Conservation (phyloP, 1,139 yeast species). For the Tardiomyces blankii region DNA sequence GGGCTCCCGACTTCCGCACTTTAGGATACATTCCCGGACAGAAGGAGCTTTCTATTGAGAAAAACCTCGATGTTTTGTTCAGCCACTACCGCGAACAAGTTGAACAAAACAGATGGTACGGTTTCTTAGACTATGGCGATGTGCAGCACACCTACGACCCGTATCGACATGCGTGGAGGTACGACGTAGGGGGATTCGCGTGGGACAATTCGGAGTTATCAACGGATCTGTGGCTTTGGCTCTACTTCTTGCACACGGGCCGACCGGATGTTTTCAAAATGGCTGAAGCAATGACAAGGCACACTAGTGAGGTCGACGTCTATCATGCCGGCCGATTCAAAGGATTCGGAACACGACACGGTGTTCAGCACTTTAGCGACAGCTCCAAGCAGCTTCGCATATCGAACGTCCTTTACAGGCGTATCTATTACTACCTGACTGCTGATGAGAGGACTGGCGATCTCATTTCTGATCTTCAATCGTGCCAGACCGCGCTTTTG, state of each 20-base stretch:
- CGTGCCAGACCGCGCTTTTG: conserved; percentile 7
- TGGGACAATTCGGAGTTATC: conserved; percentile 10
- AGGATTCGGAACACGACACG: conserved; percentile 9
- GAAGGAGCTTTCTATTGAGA: conserved; percentile 5
- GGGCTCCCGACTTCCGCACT: conserved; percentile 6
- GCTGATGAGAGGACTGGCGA: conserved; percentile 13
- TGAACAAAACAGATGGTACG: conserved; percentile 10
- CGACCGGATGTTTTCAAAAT: conserved; percentile 3
- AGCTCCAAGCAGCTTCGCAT: conserved; percentile 8
- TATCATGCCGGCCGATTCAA: conserved; percentile 4
- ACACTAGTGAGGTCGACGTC: conserved; percentile 7
- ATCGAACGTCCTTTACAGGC: conserved; percentile 6
- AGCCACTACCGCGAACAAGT: conserved; percentile 6
- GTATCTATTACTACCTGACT: conserved; percentile 7
- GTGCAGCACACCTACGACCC: conserved; percentile 9
- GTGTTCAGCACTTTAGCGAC: conserved; percentile 13
- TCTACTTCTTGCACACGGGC: conserved; percentile 4
- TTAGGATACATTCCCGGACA: neutral
- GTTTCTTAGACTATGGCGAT: conserved; percentile 12
- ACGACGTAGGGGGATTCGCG: conserved; percentile 11
- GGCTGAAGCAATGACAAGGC: conserved; percentile 9
- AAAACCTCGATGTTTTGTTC: conserved; percentile 5
- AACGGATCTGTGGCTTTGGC: conserved; percentile 5
- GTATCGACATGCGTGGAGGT: conserved; percentile 7
- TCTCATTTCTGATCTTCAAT: conserved; percentile 7